A percentile compares a stretch with the other conserved stretches of the same genome.
Conservation (phyloP, 2,329 filamentous ascomycete species). For the Exophiala viscosa region DNA sequence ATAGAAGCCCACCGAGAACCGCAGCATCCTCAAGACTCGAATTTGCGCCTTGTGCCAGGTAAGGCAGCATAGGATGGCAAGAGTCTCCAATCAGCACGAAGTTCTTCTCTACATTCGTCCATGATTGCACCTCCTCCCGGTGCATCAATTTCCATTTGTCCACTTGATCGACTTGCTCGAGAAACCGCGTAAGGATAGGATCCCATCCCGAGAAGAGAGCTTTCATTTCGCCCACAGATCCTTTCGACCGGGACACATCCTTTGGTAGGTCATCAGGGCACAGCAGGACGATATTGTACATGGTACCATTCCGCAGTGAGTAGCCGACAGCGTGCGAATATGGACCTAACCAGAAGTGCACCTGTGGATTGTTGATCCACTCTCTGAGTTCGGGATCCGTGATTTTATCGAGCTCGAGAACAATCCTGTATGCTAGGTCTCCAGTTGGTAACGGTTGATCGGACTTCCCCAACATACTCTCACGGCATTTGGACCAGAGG, state of each 20-base stretch:
- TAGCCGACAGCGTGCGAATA: constrained; percentile 52
- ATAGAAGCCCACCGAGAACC: background rate
- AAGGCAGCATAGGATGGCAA: constrained; percentile 65
- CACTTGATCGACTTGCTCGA: constrained; percentile 26
- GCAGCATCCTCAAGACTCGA: constrained; percentile 67
- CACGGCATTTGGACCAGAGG: constrained; percentile 44
- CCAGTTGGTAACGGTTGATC: constrained; percentile 51
- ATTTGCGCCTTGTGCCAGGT: constrained; percentile 64
- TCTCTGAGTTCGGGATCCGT: constrained; percentile 45
- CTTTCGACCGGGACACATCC: constrained; percentile 30
- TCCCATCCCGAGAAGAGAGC: constrained; percentile 34
- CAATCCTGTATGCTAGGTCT: constrained; percentile 55
- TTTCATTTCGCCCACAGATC: constrained; percentile 36
- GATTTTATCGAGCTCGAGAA: constrained; percentile 49
- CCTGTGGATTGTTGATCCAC: constrained; percentile 46
- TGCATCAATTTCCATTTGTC: constrained; percentile 49
- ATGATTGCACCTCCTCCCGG: constrained; percentile 15
- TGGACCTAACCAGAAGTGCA: constrained; percentile 57
- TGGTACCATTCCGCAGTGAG: constrained; percentile 42
- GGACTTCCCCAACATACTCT: constrained; percentile 42
- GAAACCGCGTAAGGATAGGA: constrained; percentile 30
- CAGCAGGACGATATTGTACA: constrained; percentile 49
- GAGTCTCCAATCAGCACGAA: constrained; percentile 58
- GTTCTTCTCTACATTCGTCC: constrained; percentile 18
- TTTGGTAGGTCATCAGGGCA: constrained; percentile 44